Evolutionary conservation across 2,329 filamentous ascomycete species (phyloP).

Genomic region (Bretziella fagacearum): DNA sequence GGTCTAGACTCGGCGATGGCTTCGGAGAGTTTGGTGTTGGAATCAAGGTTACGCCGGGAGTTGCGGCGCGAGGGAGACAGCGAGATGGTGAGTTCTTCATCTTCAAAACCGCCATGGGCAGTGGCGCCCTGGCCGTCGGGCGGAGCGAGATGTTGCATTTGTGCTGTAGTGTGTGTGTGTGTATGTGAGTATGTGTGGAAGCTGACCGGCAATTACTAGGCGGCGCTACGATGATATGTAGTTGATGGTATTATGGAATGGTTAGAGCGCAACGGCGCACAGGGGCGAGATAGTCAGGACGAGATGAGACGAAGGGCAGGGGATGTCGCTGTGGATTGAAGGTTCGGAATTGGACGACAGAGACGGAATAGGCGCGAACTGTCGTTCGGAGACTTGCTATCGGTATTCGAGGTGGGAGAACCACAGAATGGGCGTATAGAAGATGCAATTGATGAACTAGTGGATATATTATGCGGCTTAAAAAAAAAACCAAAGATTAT

Average conservation of each 20-base stretch:
- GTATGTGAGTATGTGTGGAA: background rate
- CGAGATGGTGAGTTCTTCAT: conserved; percentile 70
- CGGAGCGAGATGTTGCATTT: conserved; percentile 12
- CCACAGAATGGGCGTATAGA: background rate
- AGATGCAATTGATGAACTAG: background rate
- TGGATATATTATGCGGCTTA: no score
- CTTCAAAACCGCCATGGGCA: conserved; percentile 39
- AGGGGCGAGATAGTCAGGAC: no score
- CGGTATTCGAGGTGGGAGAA: background rate
- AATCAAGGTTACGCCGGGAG: conserved; percentile 12
- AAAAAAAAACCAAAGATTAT: no score
- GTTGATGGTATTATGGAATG: no score
- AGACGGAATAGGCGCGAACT: background rate
- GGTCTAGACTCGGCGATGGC: conserved; percentile 16
- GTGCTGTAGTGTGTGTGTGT: background rate
- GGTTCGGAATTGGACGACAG: no score
- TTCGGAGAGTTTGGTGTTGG: conserved; percentile 8
- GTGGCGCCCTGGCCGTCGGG: conserved; percentile 7
- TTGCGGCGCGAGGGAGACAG: conserved; percentile 40
- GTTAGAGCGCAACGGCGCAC: no score
- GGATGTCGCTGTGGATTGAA: no score
- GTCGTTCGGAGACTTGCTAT: background rate
- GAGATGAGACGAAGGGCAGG: no score
- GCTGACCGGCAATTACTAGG: background rate
- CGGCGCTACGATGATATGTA: background rate